These are phyloP conservation scores for Pyrus betulifolia DNA, from an alignment of 306 rosid species.

Conservation along the genomic window DNA sequence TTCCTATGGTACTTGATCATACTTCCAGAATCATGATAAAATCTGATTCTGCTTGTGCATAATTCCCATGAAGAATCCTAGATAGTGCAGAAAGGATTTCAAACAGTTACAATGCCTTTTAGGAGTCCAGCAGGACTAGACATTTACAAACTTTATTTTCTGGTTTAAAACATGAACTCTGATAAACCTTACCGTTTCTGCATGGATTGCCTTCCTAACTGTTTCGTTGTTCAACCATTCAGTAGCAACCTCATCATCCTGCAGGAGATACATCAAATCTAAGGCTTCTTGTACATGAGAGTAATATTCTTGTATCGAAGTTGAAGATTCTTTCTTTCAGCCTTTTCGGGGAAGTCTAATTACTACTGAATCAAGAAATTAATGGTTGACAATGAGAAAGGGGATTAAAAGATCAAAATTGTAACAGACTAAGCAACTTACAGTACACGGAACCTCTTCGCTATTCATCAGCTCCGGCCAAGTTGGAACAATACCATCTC, in stretches of 20 bases:
- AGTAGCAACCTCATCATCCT: slow-evolving; percentile 67
- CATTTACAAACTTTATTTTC: not conserved
- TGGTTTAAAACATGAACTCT: not conserved
- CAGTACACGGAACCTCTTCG: slow-evolving; percentile 60
- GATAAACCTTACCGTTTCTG: slow-evolving; percentile 41
- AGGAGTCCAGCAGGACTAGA: not conserved
- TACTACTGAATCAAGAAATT: not conserved
- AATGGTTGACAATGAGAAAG: not conserved
- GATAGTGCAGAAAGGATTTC: slow-evolving; percentile 15
- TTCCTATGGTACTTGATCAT: slow-evolving; percentile 81
- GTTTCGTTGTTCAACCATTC: slow-evolving; percentile 67
- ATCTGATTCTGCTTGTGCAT: slow-evolving; percentile 38
- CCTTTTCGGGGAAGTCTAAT: not conserved
- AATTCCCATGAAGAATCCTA: slow-evolving; percentile 61
- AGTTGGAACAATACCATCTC: slow-evolving; percentile 74
- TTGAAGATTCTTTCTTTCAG: not conserved
- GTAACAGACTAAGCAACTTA: slow-evolving; percentile 29
- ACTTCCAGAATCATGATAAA: slow-evolving; percentile 70
- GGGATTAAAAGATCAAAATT: not conserved
- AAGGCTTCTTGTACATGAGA: not conserved
- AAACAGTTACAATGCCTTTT: slow-evolving; percentile 2
- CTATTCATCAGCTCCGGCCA: slow-evolving; percentile 62
- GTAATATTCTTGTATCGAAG: not conserved
- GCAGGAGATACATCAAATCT: slow-evolving; percentile 1
- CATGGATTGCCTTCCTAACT: slow-evolving; percentile 74